Conservation (phyloP, 768 basidiomycete species). For the Dendrothele bispora region DNA sequence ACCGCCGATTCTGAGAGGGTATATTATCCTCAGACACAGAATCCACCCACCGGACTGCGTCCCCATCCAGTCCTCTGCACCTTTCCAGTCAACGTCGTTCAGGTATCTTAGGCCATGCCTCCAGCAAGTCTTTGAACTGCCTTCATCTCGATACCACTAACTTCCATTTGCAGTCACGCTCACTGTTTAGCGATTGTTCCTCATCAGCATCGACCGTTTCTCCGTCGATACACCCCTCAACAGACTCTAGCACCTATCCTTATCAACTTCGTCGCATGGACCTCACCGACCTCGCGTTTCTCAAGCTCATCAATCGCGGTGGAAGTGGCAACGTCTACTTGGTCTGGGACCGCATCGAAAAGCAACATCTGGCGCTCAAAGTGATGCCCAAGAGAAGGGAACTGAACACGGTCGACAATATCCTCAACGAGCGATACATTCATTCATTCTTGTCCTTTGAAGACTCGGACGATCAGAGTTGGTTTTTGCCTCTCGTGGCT, state of each 20-base stretch:
- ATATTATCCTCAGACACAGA: too few relatives aligned
- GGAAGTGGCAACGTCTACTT: constrained; percentile 16
- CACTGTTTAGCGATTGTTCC: too few relatives aligned
- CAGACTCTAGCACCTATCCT: background rate
- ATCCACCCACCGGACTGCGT: too few relatives aligned
- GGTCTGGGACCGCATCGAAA: constrained; percentile 12
- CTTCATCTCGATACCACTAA: too few relatives aligned
- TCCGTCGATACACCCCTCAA: background rate
- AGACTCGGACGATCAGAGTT: constrained; percentile 10
- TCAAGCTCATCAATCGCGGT: constrained; percentile 9
- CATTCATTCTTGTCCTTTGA: constrained; percentile 10
- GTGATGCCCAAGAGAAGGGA: constrained; percentile 14
- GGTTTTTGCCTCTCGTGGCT: constrained; percentile 19
- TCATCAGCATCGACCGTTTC: background rate
- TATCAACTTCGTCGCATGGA: constrained; percentile 6
- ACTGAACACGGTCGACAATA: too few relatives aligned
- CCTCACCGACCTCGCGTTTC: constrained; percentile 6
- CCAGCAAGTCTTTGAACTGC: too few relatives aligned
- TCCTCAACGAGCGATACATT: constrained; percentile 6
- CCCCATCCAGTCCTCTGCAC: too few relatives aligned
- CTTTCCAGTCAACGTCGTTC: too few relatives aligned
- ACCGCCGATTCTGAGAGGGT: too few relatives aligned
- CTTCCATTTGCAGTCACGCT: too few relatives aligned
- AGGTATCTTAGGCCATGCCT: too few relatives aligned
- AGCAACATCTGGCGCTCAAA: constrained; percentile 18